These are phyloP conservation scores for Colletotrichum chlorophyti DNA, from an alignment of 2,329 filamentous ascomycete genomes.

Conservation along the genomic window DNA sequence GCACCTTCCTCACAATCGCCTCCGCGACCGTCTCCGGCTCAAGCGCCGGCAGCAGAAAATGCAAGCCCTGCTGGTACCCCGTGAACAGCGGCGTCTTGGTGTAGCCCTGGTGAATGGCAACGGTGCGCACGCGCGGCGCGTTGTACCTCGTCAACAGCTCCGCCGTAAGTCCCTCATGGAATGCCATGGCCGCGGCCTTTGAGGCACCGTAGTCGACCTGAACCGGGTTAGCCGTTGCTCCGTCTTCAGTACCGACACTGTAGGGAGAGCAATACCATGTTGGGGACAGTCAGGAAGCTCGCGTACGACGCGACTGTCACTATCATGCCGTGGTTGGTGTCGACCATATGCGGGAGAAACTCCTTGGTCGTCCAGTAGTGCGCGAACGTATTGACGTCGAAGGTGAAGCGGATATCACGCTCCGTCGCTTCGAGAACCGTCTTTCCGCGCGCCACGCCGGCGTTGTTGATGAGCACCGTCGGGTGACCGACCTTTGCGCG, in stretches of 20 bases:
- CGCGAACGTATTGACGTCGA: conserved; percentile 73
- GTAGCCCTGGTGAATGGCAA: conserved; percentile 70
- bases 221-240: conserved; percentile 29
- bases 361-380: conserved; percentile 72
- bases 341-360: conserved; percentile 72
- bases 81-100: conserved; percentile 67
- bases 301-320: conserved; percentile 74
- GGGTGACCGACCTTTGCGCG: conserved; percentile 65
- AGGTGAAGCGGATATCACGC: conserved; percentile 68
- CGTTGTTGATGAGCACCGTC: conserved; percentile 77
- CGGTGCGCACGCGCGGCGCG: conserved; percentile 68
- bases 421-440: conserved; percentile 65
- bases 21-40: conserved; percentile 70
- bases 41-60: conserved; percentile 60
- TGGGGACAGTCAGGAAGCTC: conserved; percentile 64
- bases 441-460: conserved; percentile 68
- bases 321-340: conserved; percentile 72
- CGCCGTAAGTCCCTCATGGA: conserved; percentile 70
- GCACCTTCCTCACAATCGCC: conserved; percentile 65
- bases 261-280: conserved; percentile 45
- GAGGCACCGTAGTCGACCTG: conserved; percentile 67
- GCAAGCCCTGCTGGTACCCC: conserved; percentile 57
- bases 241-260: too few relatives aligned
- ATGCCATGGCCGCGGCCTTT: conserved; percentile 70
- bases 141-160: conserved; percentile 67